phyloP scores from a whole-genome alignment of 345 rosid species.

The Aquilaria malaccensis region DNA sequence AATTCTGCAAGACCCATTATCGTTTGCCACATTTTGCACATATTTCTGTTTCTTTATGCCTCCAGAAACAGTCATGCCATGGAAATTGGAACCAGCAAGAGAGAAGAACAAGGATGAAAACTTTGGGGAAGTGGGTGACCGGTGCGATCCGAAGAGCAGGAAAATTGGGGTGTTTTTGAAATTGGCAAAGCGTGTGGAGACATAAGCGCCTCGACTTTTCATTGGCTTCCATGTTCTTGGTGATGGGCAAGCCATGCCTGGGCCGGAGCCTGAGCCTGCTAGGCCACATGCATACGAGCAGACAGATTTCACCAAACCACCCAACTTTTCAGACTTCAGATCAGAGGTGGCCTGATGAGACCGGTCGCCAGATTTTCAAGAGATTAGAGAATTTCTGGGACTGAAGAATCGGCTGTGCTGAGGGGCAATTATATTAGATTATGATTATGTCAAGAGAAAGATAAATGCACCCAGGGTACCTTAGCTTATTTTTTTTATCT shows the following conservation, averaged over 20 bases:
- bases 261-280: background rate
- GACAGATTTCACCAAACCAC: too few relatives aligned
- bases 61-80: background rate
- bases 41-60: background rate
- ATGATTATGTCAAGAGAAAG: background rate
- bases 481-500: too few relatives aligned
- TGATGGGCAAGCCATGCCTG: conserved; percentile 15
- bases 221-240: conserved; percentile 14
- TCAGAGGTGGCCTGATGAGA: too few relatives aligned
- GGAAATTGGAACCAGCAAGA: background rate
- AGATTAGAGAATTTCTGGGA: background rate
- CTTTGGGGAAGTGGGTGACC: conserved; percentile 8
- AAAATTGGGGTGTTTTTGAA: background rate
- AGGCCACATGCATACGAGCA: background rate
- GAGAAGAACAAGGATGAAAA: conserved; percentile 3
- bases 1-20: background rate
- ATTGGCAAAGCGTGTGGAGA: conserved; percentile 7
- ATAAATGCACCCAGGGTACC: too few relatives aligned
- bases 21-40: background rate
- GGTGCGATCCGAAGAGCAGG: conserved; percentile 5
- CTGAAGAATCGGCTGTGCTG: too few relatives aligned
- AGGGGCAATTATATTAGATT: background rate
- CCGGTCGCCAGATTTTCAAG: too few relatives aligned
- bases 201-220: background rate
- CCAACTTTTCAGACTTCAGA: too few relatives aligned